Conservation (phyloP, 2,329 filamentous ascomycete genomes). For the Fusarium multiceps region DNA sequence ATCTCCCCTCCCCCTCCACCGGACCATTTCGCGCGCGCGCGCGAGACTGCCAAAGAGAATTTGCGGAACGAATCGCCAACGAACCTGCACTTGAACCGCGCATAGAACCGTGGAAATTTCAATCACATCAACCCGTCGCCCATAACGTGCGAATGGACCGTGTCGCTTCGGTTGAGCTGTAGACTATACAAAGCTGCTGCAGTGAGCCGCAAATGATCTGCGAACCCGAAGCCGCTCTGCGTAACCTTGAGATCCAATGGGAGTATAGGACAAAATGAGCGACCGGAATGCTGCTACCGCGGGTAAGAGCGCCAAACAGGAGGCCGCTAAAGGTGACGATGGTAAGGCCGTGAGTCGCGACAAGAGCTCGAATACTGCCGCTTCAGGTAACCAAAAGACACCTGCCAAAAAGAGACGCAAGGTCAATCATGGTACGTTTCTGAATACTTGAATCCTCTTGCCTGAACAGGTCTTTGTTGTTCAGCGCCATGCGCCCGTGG, state of each 20-base stretch:
- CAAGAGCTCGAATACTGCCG: slow-evolving; percentile 44
- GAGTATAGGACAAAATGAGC: slow-evolving; percentile 50
- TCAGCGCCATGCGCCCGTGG: slow-evolving; percentile 15
- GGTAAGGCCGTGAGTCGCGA: slow-evolving; percentile 49
- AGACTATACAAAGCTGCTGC: slow-evolving; percentile 43
- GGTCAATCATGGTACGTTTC: slow-evolving; percentile 83
- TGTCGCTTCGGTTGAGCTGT: slow-evolving; percentile 43
- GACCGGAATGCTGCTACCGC: slow-evolving; percentile 50
- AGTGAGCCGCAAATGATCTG: slow-evolving; percentile 49
- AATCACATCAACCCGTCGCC: slow-evolving; percentile 33
- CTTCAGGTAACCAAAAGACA: slow-evolving; percentile 59
- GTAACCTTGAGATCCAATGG: slow-evolving; percentile 51
- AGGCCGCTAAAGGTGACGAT: slow-evolving; percentile 42
- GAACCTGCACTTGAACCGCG: slow-evolving; percentile 17
- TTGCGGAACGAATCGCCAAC: slow-evolving; percentile 23
- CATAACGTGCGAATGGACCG: slow-evolving; percentile 42
- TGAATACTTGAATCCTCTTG: neutral
- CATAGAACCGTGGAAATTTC: slow-evolving; percentile 19
- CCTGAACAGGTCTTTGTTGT: neutral
- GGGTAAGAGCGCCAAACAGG: slow-evolving; percentile 48
- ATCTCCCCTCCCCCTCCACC: slow-evolving; percentile 35
- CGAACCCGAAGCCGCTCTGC: slow-evolving; percentile 47
- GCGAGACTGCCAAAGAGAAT: slow-evolving; percentile 11
- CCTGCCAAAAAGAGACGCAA: slow-evolving; percentile 89
- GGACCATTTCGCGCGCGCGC: slow-evolving; percentile 35